Base-by-base conservation (phyloP, 768 basidiomycete species). In the Hericium alpestre region DNA sequence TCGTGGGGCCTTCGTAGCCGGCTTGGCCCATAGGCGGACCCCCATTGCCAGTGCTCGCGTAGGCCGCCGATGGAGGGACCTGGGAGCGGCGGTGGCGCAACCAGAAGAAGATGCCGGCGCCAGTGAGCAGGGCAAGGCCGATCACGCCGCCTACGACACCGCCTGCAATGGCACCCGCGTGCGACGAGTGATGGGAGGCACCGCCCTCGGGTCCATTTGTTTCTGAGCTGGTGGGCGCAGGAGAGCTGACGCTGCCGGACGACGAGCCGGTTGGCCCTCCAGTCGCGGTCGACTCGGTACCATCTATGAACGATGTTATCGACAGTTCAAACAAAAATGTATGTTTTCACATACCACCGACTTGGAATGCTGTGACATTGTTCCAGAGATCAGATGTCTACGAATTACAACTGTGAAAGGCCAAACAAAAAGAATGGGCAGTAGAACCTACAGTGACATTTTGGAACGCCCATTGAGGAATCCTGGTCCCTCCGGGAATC, bases 161-260 rank as follows among this genome's bases (percentile, higher is more conserved):
- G 41, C 84, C 84, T 0, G 79, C 81, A 39, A 86, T 84, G 18
- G 80, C 80, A 2, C 82, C 83, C 2, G 79, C 74, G 61, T 79
- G 70, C 13, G 59, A 58, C 25, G 10, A 46, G 37, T 53, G 18
- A 9, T 38, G 22, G 1, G 52, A 38, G 27, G 13, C 38, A 13
- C 38, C 18, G 52, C 27, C 37, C 10, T 11, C 38, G 8, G 32
- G n/a, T 16, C 32, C 52, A 18, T 16, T 38, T n/a, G 50, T 27
- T 2, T 50, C 16, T 4, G 32, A 50, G 23, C 37, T 16, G 16
- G 67, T 65, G 22, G 65, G 62, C 27, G 61, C 61, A n/a, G 59
- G 53, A 32, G 20, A 22, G 49, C 49, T 37, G 49, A 25, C 16
- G 20, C 20, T 22, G 11, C 15, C 49, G 23, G 23, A 25, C 8